Evolutionary conservation across 169 alveolate genomes (phyloP).

Genomic region (Theileria luwenshuni): DNA sequence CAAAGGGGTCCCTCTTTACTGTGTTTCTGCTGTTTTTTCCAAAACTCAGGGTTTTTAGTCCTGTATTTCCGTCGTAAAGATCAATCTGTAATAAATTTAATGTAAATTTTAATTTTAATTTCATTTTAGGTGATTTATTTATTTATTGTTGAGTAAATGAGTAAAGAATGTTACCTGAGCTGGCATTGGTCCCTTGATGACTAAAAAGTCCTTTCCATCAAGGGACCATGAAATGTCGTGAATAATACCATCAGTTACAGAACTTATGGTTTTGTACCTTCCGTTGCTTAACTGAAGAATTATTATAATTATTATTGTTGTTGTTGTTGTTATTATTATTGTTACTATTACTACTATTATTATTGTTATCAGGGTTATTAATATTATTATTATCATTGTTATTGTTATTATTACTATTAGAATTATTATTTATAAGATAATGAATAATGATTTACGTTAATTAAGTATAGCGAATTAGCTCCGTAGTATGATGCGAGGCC

Average conservation of each 20-base stretch:
- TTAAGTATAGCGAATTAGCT: constrained; percentile 65
- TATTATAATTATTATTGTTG: not conserved
- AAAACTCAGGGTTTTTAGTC: constrained; percentile 64
- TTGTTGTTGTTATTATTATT: not conserved
- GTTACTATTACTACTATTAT: no score
- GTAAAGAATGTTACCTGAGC: constrained; percentile 52
- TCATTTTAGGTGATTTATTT: not conserved
- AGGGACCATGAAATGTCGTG: constrained; percentile 78
- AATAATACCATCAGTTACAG: constrained; percentile 68
- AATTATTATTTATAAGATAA: constrained; percentile 30
- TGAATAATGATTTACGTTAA: no score
- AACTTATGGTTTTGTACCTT: constrained; percentile 35
- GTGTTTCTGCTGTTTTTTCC: constrained; percentile 85
- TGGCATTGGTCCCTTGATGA: constrained; percentile 75
- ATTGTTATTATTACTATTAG: not conserved
- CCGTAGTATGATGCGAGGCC: constrained; percentile 75
- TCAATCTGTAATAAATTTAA: constrained; percentile 20
- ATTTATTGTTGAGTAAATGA: not conserved
- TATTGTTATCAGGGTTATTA: no score
- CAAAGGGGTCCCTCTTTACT: constrained; percentile 76
- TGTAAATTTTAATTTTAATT: not conserved
- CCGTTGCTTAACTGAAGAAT: constrained; percentile 30
- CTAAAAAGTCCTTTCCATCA: constrained; percentile 66
- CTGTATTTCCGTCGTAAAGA: constrained; percentile 69
- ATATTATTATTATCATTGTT: not conserved